Base-by-base conservation (phyloP, 345 rosid species). In the Arabis alpina region DNA sequence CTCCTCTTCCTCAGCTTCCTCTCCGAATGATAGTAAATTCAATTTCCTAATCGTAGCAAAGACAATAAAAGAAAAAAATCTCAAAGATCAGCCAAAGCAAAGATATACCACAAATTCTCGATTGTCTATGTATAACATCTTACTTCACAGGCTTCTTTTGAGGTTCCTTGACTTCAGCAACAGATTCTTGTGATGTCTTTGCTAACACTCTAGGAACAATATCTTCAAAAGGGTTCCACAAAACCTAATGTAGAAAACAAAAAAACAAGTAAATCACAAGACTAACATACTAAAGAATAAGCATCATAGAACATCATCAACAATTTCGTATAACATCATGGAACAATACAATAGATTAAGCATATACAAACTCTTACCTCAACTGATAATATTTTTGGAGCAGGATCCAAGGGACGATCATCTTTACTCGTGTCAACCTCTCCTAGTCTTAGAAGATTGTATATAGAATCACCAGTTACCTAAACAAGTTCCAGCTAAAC, bases 1-100 rank as follows among this genome's bases (percentile, higher is more conserved):
- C 80, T 89, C 97, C 72, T 91, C 98, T 77, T 91, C 97, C 80
- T 92, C 99, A 61, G 93, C 99, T 81, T 91, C 99, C 70, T 94
- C 99, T 54, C 99, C 99, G 50, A 92, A 92, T 15, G 99, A 94
- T 45, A 94, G 98, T 80, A 94, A 68, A 78, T 83, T 92, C 79
- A 92, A 80, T 76, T 91, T 89, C 79, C 98, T 94, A 79, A 74
- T 84, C 40, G 51, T n/a, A 54, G 63, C 70, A 82, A 64, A 64
- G 3, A 79, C 36, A 73, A 40, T 43, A 73, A 60, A 11, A 56
- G 19, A 5, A 41, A 24, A 25, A 50, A 47, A 67, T 50, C 65
- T 66, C 66, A 67, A 72, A 55, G 10, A 70, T 55, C 54, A 61
- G 60, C 40, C 11, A 19, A 61, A 19, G 53, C 23, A 75, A 68